These are phyloP conservation scores for Penicillium crystallinum DNA, from an alignment of 495 filamentous ascomycete species.

Conservation along the genomic window DNA sequence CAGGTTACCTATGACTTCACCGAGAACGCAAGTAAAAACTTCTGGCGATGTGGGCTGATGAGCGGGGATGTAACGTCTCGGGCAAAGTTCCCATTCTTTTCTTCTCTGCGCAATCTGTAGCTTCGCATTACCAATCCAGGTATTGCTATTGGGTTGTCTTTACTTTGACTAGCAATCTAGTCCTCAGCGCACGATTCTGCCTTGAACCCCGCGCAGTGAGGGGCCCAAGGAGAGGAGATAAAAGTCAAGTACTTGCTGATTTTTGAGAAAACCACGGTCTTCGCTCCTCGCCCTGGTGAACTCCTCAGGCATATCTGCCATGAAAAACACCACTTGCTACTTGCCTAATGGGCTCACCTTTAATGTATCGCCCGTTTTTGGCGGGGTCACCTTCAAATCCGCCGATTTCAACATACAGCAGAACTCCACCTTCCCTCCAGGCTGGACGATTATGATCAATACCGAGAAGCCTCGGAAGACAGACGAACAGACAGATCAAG, in stretches of 20 bases:
- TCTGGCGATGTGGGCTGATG: background rate
- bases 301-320: conserved; percentile 9
- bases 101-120: background rate
- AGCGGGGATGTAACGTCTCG: conserved; percentile 2
- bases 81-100: background rate
- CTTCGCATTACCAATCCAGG: conserved; percentile 2
- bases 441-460: conserved; percentile 83
- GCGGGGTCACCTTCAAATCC: conserved; percentile 80
- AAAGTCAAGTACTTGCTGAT: background rate
- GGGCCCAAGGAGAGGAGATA: conserved; percentile 3
- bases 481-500: conserved; percentile 16
- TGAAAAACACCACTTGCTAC: conserved; percentile 42
- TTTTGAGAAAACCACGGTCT: background rate
- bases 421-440: conserved; percentile 68
- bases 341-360: conserved; percentile 84
- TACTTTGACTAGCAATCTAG: background rate
- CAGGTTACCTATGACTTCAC: background rate
- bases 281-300: background rate
- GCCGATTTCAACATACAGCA: conserved; percentile 61
- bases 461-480: conserved; percentile 52
- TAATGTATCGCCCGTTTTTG: conserved; percentile 77
- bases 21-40: background rate
- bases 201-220: conserved; percentile 4
- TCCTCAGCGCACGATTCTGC: background rate
- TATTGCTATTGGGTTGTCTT: background rate